Percentiles rank a stretch among this genome's conserved stretches.
Conservation (phyloP, 2,329 filamentous ascomycete species). For the Cyclaneusma minus region DNA sequence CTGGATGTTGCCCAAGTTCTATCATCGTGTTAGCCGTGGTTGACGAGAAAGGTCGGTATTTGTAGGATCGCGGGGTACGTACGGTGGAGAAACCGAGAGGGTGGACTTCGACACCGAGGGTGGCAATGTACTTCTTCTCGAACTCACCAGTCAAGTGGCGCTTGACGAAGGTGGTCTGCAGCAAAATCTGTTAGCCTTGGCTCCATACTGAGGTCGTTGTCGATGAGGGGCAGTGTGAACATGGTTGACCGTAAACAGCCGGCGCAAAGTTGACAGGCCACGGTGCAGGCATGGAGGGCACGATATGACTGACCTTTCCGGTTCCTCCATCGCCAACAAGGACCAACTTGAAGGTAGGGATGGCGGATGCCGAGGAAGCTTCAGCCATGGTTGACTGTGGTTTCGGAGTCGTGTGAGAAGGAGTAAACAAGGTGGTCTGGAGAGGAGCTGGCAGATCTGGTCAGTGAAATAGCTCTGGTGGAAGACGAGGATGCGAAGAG, state of each 20-base stretch:
- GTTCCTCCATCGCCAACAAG: constrained; percentile 99
- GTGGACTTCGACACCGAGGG: constrained; percentile 98
- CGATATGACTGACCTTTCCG: constrained; percentile 77
- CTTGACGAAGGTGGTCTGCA: constrained; percentile 98
- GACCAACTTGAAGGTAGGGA: constrained; percentile 97
- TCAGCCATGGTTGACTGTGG: constrained; percentile 57
- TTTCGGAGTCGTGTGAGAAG: too few relatives aligned
- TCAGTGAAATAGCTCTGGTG: too few relatives aligned
- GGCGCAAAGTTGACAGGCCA: background rate
- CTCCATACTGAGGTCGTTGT: background rate
- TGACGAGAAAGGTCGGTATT: constrained; percentile 1
- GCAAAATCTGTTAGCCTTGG: constrained; percentile 10
- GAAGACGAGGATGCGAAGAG: too few relatives aligned
- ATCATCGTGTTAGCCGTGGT: constrained; percentile 9
- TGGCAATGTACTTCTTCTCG: constrained; percentile 99
- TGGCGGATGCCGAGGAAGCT: constrained; percentile 21
- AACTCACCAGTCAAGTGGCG: constrained; percentile 99
- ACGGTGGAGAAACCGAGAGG: constrained; percentile 95
- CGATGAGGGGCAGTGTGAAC: too few relatives aligned
- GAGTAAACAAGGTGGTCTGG: too few relatives aligned
- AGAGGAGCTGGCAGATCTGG: too few relatives aligned
- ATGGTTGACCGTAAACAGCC: too few relatives aligned
- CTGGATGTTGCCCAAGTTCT: constrained; percentile 91
- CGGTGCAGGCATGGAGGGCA: constrained; percentile 3
- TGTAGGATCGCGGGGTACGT: constrained; percentile 31